Evolutionary conservation across 176 grass and related monocot genomes (phyloP), one percentile per base, ranked within the genome.

Genomic region (Zoysia pacifica): DNA sequence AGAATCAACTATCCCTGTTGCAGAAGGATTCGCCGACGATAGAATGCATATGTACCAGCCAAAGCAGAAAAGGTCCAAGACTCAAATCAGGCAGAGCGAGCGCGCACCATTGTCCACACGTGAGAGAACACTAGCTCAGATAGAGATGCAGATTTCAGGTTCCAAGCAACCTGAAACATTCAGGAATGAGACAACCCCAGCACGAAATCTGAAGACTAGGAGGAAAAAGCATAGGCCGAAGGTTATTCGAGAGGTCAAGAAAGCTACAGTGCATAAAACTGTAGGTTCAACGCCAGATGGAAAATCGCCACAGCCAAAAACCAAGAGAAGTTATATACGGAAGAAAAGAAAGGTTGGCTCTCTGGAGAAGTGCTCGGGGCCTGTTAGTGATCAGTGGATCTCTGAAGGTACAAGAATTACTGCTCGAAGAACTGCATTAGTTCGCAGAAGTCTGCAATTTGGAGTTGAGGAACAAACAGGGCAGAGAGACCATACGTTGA

Each of bases 151-250:
- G 43, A 86, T 73, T 48, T 43, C 66, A 80, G 75, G 62, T 64
- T 50, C 72, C 49, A 61, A 65, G 44, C 11, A 50, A 78, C 46
- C 14, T 48, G 66, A 81, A 79, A 18, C 54, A 38, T 55, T 79
- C 45, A 62, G 50, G 37, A 54, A 75, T 51, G 72, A 70, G 65
- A 73, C 76, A 73, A 79, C 44, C 53, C 56, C 41, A 37, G 45
- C 55, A 72, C 52, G 12, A 52, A 86, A 78, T 61, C 58, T 11
- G 41, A 87, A 79, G 73, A 45, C 74, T 73, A 46, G 70, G 56
- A 86, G 84, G 86, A 91, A 79, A 78, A 89, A 81, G 18, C 86
- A 91, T 41, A 91, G 89, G 58, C 83, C 92, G 65, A 91, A 91
- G 73, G 92, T 94, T 77, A 77, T 94, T 20, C 77, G 74, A 53